These are phyloP conservation scores for Dendrobium officinale DNA, from an alignment of 106 monocot species.

Conservation along the genomic window DNA sequence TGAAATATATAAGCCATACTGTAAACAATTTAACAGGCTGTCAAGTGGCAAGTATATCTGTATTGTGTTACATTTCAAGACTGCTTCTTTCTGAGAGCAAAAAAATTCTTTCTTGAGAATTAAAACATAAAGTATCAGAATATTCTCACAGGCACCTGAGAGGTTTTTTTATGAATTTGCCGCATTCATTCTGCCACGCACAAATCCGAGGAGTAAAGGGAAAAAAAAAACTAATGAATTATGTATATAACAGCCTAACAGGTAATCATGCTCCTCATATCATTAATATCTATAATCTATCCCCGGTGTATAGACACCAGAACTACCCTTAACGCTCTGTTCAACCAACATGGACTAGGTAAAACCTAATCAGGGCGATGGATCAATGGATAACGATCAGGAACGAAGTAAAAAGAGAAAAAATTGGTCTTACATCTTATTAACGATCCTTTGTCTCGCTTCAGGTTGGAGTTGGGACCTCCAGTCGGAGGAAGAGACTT, in stretches of 20 bases:
- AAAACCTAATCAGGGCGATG: too few relatives aligned
- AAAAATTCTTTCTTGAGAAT: neutral
- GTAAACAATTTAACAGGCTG: neutral
- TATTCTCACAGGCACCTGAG: too few relatives aligned
- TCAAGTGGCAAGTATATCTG: too few relatives aligned
- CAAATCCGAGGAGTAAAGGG: neutral
- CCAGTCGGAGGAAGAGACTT: conserved; percentile 31
- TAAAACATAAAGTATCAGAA: neutral
- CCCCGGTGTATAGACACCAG: neutral
- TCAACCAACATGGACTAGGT: too few relatives aligned
- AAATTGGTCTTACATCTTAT: conserved; percentile 46
- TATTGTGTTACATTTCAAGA: neutral
- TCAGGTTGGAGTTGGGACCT: conserved; percentile 45
- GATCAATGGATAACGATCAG: neutral
- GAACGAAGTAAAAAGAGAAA: neutral
- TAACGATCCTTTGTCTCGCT: conserved; percentile 43
- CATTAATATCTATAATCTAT: neutral
- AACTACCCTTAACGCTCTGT: neutral
- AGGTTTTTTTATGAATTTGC: neutral
- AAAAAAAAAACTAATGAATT: neutral
- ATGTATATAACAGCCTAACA: neutral
- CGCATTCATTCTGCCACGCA: neutral
- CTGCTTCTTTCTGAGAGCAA: neutral
- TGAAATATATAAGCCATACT: neutral
- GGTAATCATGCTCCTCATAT: neutral